A percentile compares a stretch with the other conserved stretches of the same genome.
Conservation (phyloP, 805 yeast genomes). For the Candida railenensis region DNA sequence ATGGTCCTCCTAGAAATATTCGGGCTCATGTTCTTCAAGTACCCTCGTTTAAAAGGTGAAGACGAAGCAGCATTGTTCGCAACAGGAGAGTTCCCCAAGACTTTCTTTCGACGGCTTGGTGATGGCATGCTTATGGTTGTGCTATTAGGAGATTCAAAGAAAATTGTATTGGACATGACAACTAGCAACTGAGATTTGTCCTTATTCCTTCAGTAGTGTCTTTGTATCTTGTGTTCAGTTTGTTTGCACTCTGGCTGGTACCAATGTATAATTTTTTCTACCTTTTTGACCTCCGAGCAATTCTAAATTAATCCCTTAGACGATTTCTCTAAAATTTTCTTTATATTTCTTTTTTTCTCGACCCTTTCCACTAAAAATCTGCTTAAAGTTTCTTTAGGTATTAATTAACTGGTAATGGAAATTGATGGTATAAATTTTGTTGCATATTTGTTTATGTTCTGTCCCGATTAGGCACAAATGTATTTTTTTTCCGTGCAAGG, state of each 20-base stretch:
- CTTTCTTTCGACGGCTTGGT: neutral
- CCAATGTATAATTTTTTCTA: no score
- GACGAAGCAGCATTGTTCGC: slow-evolving; percentile 9
- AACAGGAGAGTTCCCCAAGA: slow-evolving; percentile 1
- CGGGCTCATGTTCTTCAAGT: slow-evolving; percentile 36
- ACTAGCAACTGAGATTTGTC: no score
- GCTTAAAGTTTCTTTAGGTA: neutral
- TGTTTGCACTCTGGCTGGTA: no score
- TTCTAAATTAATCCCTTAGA: neutral
- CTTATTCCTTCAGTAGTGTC: no score
- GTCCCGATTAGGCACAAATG: slow-evolving; percentile 1
- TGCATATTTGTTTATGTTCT: neutral
- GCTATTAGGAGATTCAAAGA: slow-evolving; percentile 5
- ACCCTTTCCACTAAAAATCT: no score
- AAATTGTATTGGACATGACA: slow-evolving; percentile 3
- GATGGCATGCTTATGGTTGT: neutral
- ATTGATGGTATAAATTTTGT: neutral
- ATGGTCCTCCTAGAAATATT: slow-evolving; percentile 29
- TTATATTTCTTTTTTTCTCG: neutral
- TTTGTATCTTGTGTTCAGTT: no score
- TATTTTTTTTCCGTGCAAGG: neutral
- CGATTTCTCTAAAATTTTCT: neutral
- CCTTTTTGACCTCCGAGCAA: neutral
- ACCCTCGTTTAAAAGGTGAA: slow-evolving; percentile 25
- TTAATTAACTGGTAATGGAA: slow-evolving; percentile 2